Evolutionary conservation across 2,329 filamentous ascomycete genomes (phyloP), one percentile per base, ranked within the genome.

Genomic region (Talaromyces sp.): DNA sequence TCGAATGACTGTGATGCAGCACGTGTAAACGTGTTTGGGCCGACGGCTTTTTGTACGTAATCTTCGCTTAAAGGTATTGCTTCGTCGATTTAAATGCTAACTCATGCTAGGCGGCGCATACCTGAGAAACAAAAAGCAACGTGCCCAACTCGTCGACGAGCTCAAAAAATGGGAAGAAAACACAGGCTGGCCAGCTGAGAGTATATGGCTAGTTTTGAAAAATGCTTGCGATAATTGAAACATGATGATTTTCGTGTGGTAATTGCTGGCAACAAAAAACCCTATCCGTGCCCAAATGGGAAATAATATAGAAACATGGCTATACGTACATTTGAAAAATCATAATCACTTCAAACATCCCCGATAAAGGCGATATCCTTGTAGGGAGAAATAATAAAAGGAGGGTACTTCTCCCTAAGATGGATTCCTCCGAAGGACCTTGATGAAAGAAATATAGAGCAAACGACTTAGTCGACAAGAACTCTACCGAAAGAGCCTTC

Each of bases 401-500:
- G n/a, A 52, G 48, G 12, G 12, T 11, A 3, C 14, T n/a, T 52
- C 27, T 19, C 48, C 14, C 5, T 5, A 6, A 11, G 19, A 11
- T 24, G 19, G 3, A 12, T 46, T 1, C 19, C 24, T 11, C 27
- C 14, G 10, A 17, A 12, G 48, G 17, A 52, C 27, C 24, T 29
- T 12, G 27, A 17, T 29, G 26, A 52, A 19, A 52, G 48, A 52
- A 27, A 27, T 21, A 52, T 29, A 29, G 48, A 12, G 27, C 27
- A 29, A 52, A 29, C 10, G 48, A 26, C 27, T 26, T 52, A 29
- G 26, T 52, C 27, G 6, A 46, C 26, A 50, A 29, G 17, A 51
- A 11, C 8, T 64, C 68, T 70, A 78, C 65, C 79, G 78, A 70
- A 85, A 85, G 62, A 83, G 71, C 65, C 80, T 79, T 66, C 81